Base-by-base conservation (phyloP, 495 filamentous ascomycete genomes). In the Penicilliopsis zonata region DNA sequence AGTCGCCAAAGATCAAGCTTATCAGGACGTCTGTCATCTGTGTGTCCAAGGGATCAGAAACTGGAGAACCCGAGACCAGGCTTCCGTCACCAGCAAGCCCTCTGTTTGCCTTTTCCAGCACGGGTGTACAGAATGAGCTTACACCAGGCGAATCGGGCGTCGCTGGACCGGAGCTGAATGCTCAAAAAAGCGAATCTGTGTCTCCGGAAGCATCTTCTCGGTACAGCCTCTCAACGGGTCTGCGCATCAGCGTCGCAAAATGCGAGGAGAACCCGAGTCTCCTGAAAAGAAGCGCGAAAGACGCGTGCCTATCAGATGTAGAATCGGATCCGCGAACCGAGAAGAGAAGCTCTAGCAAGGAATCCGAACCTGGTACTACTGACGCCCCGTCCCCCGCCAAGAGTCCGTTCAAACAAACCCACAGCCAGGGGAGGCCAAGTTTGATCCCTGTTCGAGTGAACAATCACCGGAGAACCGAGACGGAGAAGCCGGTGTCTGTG, bases 271-370 rank as follows among this genome's bases (percentile, higher is more conserved):
- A 29, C 0, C 30, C 26, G 5, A 41, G 34, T 15, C 33, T 42
- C 15, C 30, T 42, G 9, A 55, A 55, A 26, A 41, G 51, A 36
- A 47, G 37, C 30, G 53, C 51, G 4, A 40, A 37, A 14, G 42
- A 39, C 24, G 53, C 50, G 3, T 50, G 44, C 2, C 30, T 57
- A 2, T 33, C 51, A 10, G 47, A 52, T 24, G 44, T 43, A 9
- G 42, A 36, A 8, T 26, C 33, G 1, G 48, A 47, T 16, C 31
- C 35, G n/a, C n/a, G n/a, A n/a, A n/a, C n/a, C n/a, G n/a, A n/a
- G n/a, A n/a, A n/a, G n/a, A n/a, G n/a, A n/a, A n/a, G n/a, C n/a
- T n/a, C n/a, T n/a, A n/a, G n/a, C n/a, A n/a, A n/a, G n/a, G n/a
- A n/a, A n/a, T n/a, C n/a, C n/a, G n/a, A n/a, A n/a, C n/a, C n/a